A percentile compares a stretch with the other conserved stretches of the same genome.
Conservation (phyloP, 768 basidiomycete genomes). For the Sarcodon aspratus region DNA sequence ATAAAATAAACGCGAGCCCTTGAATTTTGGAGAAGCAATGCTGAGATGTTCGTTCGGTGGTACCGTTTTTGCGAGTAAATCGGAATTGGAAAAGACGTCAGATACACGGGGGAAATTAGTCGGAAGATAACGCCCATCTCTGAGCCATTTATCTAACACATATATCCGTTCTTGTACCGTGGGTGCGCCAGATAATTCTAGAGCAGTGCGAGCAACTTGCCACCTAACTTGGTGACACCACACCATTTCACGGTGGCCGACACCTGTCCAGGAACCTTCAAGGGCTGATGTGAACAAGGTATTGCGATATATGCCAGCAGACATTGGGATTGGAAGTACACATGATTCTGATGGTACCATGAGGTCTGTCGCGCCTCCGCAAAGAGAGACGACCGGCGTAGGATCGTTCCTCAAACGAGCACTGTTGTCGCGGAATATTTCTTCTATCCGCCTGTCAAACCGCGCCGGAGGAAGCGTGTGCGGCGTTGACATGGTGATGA, state of each 20-base stretch:
- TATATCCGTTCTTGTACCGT: constrained; percentile 18
- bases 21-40: constrained; percentile 3
- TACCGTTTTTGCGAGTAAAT: not conserved
- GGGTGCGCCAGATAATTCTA: constrained; percentile 44
- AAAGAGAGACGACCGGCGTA: constrained; percentile 72
- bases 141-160: constrained; percentile 56
- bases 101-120: constrained; percentile 3
- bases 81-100: no score
- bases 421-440: constrained; percentile 46
- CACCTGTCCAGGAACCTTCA: constrained; percentile 90
- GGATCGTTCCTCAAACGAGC: constrained; percentile 27
- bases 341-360: constrained; percentile 91
- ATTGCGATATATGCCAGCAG: constrained; percentile 28
- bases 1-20: not conserved
- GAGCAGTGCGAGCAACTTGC: constrained; percentile 68
- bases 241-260: constrained; percentile 93
- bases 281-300: constrained; percentile 80
- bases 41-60: constrained; percentile 1
- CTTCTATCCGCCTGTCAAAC: constrained; percentile 71
- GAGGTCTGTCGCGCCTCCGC: constrained; percentile 86
- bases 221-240: constrained; percentile 98
- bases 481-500: constrained; percentile 96
- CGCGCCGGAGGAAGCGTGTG: constrained; percentile 82
- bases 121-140: constrained; percentile 44
- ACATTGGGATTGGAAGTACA: constrained; percentile 30